phyloP scores from a whole-genome alignment of 352 stramenopile genomes.

The Phytophthora fragariaefolia region DNA sequence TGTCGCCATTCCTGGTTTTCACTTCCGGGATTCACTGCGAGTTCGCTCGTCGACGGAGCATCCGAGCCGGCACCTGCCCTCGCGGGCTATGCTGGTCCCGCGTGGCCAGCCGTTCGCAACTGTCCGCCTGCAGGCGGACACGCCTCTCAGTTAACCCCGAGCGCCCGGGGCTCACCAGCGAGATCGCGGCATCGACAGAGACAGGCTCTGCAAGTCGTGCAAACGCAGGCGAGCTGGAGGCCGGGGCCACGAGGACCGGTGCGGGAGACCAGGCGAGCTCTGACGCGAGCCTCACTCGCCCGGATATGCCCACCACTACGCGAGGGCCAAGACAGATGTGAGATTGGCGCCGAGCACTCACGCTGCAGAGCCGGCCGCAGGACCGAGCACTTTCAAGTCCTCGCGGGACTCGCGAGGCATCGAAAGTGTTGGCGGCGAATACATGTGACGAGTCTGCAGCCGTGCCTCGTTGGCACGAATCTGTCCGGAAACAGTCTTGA shows the following conservation, averaged over 20 bases:
- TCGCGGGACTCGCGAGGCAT: neutral
- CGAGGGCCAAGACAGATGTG: conserved; percentile 19
- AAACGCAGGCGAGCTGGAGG: conserved; percentile 1
- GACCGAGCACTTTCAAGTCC: neutral
- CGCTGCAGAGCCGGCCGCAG: neutral
- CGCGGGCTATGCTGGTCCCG: conserved; percentile 14
- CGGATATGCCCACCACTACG: conserved; percentile 32
- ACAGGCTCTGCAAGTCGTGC: conserved; percentile 20
- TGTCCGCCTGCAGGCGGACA: conserved; percentile 8
- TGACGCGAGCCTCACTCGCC: conserved; percentile 20
- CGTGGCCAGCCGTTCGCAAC: conserved; percentile 25
- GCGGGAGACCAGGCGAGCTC: conserved; percentile 14
- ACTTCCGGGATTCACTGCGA: conserved; percentile 20
- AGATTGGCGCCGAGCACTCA: conserved; percentile 12
- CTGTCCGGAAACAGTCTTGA: neutral
- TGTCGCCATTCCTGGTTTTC: conserved; percentile 25
- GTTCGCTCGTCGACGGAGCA: conserved; percentile 28
- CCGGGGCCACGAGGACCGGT: conserved; percentile 9
- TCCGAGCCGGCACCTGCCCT: conserved; percentile 12
- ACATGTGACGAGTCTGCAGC: neutral
- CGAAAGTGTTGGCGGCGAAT: neutral
- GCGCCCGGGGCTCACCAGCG: conserved; percentile 20
- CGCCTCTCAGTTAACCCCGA: conserved; percentile 36
- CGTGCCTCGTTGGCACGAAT: neutral
- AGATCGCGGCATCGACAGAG: conserved; percentile 7